Evolutionary conservation across 257 asterid genomes (phyloP).

Genomic region (Fraxinus pennsylvanica): DNA sequence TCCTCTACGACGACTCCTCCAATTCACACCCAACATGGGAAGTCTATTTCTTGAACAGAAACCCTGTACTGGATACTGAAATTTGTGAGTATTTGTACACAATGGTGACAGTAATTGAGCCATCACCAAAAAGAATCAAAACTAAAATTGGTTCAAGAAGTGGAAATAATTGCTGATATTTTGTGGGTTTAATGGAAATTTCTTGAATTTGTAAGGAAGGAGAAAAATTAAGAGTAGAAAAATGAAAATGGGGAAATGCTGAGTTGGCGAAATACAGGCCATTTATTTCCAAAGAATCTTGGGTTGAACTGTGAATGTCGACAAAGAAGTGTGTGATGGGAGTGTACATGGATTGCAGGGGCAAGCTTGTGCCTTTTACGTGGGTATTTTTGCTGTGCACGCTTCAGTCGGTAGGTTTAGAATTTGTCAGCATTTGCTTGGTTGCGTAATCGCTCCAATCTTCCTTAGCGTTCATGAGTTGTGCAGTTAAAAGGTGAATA

Average conservation of each 20-base stretch:
- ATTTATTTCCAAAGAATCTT: neutral
- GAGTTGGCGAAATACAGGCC: neutral
- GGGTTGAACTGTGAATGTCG: neutral
- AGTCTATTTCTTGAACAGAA: slow-evolving; percentile 25
- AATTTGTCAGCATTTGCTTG: neutral
- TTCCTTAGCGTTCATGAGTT: neutral
- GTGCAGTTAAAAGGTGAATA: too few relatives aligned
- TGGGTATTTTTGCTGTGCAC: neutral
- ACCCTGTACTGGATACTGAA: slow-evolving; percentile 44
- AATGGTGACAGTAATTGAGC: slow-evolving; percentile 64
- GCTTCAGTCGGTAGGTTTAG: neutral
- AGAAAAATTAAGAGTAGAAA: neutral
- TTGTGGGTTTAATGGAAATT: neutral
- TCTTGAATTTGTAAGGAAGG: neutral
- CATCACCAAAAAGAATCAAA: neutral
- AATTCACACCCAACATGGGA: neutral
- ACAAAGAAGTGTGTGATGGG: neutral
- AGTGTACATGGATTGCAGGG: neutral
- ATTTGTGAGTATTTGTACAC: slow-evolving; percentile 67
- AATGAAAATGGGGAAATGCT: neutral
- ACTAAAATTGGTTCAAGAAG: neutral
- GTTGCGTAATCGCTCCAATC: neutral
- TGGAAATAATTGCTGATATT: neutral
- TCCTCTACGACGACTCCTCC: neutral
- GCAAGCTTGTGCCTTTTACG: neutral